Evolutionary conservation across 495 filamentous ascomycete genomes (phyloP).

Genomic region (Physcia stellaris): DNA sequence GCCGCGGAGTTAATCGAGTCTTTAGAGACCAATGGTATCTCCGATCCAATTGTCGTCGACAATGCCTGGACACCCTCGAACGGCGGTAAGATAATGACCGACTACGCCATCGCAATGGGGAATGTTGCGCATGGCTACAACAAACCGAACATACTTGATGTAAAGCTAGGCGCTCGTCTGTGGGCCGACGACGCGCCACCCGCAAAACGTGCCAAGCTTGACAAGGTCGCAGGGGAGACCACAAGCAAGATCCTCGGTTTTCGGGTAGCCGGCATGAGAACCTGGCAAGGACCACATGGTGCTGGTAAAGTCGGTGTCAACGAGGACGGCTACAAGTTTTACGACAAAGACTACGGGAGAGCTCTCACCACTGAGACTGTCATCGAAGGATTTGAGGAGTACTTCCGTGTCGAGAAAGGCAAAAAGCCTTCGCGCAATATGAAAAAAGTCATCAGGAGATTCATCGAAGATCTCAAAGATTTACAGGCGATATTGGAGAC

Average conservation of each 20-base stretch:
- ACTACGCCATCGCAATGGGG: slow-evolving; percentile 70
- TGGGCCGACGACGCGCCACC: slow-evolving; percentile 73
- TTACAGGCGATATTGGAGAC: slow-evolving; percentile 52
- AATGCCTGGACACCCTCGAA: slow-evolving; percentile 31
- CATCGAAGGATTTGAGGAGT: slow-evolving; percentile 59
- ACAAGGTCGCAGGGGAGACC: slow-evolving; percentile 63
- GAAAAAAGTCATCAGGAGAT: slow-evolving; percentile 33
- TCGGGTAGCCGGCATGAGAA: slow-evolving; percentile 87
- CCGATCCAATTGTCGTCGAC: slow-evolving; percentile 5
- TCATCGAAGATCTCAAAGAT: slow-evolving; percentile 51
- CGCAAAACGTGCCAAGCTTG: slow-evolving; percentile 66
- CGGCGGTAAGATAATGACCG: slow-evolving; percentile 51
- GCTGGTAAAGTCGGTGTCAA: slow-evolving; percentile 24
- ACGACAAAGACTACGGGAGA: slow-evolving; percentile 81
- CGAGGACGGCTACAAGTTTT: slow-evolving; percentile 53
- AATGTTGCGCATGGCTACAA: slow-evolving; percentile 74
- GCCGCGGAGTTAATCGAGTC: background rate
- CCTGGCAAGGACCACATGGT: slow-evolving; percentile 53
- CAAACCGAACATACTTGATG: slow-evolving; percentile 83
- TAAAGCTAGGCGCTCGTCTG: slow-evolving; percentile 76
- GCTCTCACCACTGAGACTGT: slow-evolving; percentile 58
- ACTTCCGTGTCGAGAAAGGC: slow-evolving; percentile 50
- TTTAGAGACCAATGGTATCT: no score
- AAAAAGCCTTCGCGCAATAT: slow-evolving; percentile 40
- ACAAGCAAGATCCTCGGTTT: slow-evolving; percentile 74